A percentile compares a stretch with the other conserved stretches of the same genome.
phyloP scores from a whole-genome alignment of 352 stramenopile genomes.

The Phytophthora pisi region DNA sequence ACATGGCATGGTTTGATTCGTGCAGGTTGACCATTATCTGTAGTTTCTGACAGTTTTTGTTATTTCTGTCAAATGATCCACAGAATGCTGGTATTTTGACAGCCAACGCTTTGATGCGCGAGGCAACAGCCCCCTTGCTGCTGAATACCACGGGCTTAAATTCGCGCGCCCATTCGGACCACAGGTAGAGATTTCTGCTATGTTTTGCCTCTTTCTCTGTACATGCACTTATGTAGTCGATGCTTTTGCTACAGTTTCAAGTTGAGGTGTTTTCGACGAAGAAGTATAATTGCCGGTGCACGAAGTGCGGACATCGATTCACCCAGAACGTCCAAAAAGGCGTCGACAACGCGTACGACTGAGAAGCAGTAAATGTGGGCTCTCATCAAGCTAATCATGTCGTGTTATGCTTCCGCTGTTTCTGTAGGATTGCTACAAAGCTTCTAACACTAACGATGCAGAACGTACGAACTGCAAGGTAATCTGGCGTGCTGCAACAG shows the following conservation, averaged over 20 bases:
- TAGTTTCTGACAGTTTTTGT: not conserved
- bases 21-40: not conserved
- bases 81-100: slow-evolving; percentile 87
- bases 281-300: slow-evolving; percentile 62
- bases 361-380: not conserved
- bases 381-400: not conserved
- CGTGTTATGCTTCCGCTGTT: not conserved
- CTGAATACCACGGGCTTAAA: slow-evolving; percentile 61
- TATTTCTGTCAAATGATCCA: not conserved
- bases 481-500: not conserved
- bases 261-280: slow-evolving; percentile 75
- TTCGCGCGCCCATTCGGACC: slow-evolving; percentile 59
- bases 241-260: slow-evolving; percentile 53
- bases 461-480: slow-evolving; percentile 38
- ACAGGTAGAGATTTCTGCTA: slow-evolving; percentile 37
- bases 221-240: not conserved
- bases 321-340: slow-evolving; percentile 74
- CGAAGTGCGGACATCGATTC: slow-evolving; percentile 52
- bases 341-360: slow-evolving; percentile 71
- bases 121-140: slow-evolving; percentile 15
- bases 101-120: slow-evolving; percentile 46
- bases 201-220: not conserved
- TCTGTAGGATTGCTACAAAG: slow-evolving; percentile 69
- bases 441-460: slow-evolving; percentile 62
- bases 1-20: not conserved